Base-by-base conservation (phyloP, 495 filamentous ascomycete genomes). In the Penicillium bialowiezense region DNA sequence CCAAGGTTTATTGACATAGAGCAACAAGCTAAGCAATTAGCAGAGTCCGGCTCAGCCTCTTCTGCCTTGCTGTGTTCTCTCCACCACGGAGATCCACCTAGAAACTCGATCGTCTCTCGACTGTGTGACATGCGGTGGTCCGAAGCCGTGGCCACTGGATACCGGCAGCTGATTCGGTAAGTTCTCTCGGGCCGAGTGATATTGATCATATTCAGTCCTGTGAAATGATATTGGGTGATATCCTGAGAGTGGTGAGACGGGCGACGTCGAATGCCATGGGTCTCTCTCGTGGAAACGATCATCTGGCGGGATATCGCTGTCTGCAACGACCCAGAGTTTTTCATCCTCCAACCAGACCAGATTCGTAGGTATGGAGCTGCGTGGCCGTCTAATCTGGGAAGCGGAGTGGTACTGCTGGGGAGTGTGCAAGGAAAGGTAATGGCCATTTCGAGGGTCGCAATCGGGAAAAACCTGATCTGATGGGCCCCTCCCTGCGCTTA, bases 281-380 rank as follows among this genome's bases (percentile, higher is more conserved):
- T 7, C 6, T 21, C 18, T 41, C n/a, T 35, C n/a, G 24, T 26
- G 39, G 1, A 13, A 3, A 20, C 15, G 48, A 9, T 45, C 24
- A 3, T 15, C 19, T n/a, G n/a, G 8, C 13, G 13, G 3, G 33
- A 14, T 15, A 17, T 8, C 17, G 23, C 18, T 26, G 7, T 40
- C 24, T 7, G 18, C 35, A 28, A 55, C 46, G 7, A 51, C 20
- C 55, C 55, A 58, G 21, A 45, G n/a, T 23, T 55, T 19, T 41
- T 51, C 39, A n/a, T 55, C 46, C 18, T 58, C 55, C 7, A 47
- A 41, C 55, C 55, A 58, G 15, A 55, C 31, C 4, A 58, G 42
- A 3, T 32, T 32, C 5, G 29, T 12, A 32, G 45, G 51, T 3
- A 14, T 7, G 34, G 20, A 42, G 20, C 35, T 26, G 3, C 13